Conservation (phyloP, 768 basidiomycete species). For the Amanita exitialis region DNA sequence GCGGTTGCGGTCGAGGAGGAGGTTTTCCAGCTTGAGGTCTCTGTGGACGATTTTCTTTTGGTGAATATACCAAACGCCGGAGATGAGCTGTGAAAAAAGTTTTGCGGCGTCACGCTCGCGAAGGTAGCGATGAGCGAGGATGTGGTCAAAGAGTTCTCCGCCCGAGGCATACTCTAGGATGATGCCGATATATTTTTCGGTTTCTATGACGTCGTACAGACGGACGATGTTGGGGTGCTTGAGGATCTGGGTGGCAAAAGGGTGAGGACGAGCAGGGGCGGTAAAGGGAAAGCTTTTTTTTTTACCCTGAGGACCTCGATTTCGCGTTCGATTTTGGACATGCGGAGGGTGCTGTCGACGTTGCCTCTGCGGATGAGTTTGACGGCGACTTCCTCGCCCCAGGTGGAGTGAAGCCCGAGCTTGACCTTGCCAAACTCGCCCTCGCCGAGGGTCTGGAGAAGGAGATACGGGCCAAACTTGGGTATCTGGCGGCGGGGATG, state of each 20-base stretch:
- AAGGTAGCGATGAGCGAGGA: constrained; percentile 94
- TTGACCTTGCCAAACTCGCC: constrained; percentile 99
- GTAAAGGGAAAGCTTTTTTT: constrained; percentile 20
- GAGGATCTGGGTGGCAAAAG: constrained; percentile 47
- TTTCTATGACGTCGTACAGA: constrained; percentile 97
- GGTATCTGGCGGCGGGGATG: constrained; percentile 84
- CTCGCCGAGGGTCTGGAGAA: constrained; percentile 94
- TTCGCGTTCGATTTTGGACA: constrained; percentile 95
- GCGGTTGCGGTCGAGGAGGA: constrained; percentile 91
- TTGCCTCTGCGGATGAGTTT: constrained; percentile 93
- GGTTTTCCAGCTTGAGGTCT: constrained; percentile 97
- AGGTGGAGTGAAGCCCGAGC: constrained; percentile 86
- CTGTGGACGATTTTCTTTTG: constrained; percentile 99
- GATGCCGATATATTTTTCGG: constrained; percentile 99
- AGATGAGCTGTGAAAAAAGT: constrained; percentile 96
- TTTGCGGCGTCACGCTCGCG: constrained; percentile 90
- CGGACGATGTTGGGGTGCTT: constrained; percentile 98
- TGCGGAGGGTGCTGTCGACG: constrained; percentile 74
- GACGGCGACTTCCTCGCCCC: constrained; percentile 97
- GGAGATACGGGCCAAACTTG: constrained; percentile 91
- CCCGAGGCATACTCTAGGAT: constrained; percentile 98
- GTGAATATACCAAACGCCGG: constrained; percentile 98
- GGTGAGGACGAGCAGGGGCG: neutral
- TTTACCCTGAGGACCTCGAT: constrained; percentile 94
- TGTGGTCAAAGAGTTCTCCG: constrained; percentile 98